Evolutionary conservation across 2,329 filamentous ascomycete genomes (phyloP), one percentile per base, ranked within the genome.

Genomic region (Beauveria rudraprayagi): DNA sequence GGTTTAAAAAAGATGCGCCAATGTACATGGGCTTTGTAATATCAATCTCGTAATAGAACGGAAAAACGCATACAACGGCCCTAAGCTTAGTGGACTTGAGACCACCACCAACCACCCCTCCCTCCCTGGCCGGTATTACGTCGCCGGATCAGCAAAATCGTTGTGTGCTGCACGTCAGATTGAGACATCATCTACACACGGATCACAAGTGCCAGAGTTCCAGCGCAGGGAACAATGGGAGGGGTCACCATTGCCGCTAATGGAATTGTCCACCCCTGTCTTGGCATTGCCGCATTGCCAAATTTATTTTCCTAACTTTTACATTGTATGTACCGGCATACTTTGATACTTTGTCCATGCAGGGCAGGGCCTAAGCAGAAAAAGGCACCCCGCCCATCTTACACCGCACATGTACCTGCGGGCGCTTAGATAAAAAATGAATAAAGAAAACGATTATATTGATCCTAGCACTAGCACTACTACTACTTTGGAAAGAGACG

Each of bases 91-190:
- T 34, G 30, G 10, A 37, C 34, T 43, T 43, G 41, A 10, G 41
- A 43, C 43, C 43, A 22, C 26, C 24, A 48, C 3, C 48, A 44
- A 24, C 3, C 14, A 30, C 52, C 16, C 40, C 16, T 17, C 22
- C 17, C 19, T 26, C 22, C 11, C 44, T 8, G 14, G 4, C 43
- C 43, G 43, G 43, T 26, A 56, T 56, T 50, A 51, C 22, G 37
- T 11, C 22, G 41, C 56, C 56, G 56, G 56, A 58, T 58, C 56
- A 58, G 30, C 56, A 51, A 37, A 37, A 58, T 58, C 56, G 46
- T 22, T 5, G 43, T 5, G 43, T 57, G 34, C 55, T 57, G 56
- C 56, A 43, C 56, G 56, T 58, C 56, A 50, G 56, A 51, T 57
- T 58, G 46, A 51, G 46, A 43, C 56, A 58, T 9, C 6, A 43